A percentile compares a stretch with the other conserved stretches of the same genome.
These are phyloP conservation scores for Russula compacta DNA, from an alignment of 768 basidiomycete species.

Conservation along the genomic window DNA sequence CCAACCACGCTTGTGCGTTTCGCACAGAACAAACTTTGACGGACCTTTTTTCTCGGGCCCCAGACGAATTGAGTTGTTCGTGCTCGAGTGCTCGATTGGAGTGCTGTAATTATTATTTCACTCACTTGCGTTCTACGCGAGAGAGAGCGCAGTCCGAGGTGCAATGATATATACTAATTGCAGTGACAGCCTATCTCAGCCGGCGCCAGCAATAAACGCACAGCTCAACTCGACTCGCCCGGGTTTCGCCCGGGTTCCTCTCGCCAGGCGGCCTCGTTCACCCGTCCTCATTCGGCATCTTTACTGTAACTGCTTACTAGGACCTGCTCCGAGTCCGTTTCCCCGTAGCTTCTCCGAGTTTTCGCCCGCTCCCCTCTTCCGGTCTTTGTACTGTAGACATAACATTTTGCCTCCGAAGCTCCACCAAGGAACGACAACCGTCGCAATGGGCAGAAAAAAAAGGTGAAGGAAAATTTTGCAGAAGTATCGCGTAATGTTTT, in stretches of 20 bases:
- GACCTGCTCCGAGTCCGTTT: not conserved
- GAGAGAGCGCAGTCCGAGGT: not conserved
- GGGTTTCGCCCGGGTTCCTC: too few species aligned
- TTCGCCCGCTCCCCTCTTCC: not conserved
- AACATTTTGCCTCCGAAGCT: not conserved
- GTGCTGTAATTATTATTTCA: not conserved
- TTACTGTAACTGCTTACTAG: not conserved
- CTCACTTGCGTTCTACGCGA: not conserved
- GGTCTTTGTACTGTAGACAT: not conserved
- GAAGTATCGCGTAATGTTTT: not conserved
- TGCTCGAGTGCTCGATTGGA: not conserved
- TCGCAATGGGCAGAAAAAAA: not conserved
- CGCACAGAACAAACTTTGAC: not conserved
- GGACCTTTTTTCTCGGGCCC: not conserved
- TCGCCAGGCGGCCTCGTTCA: not conserved
- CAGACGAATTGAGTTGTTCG: not conserved
- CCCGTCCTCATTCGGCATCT: not conserved
- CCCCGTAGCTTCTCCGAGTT: slow-evolving; percentile 4
- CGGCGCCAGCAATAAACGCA: not conserved
- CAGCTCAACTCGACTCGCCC: not conserved
- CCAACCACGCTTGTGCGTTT: not conserved
- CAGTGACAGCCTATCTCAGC: too few species aligned
- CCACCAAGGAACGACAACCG: not conserved
- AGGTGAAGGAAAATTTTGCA: not conserved
- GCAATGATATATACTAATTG: not conserved